Evolutionary conservation across 768 basidiomycete genomes (phyloP), one percentile per base, ranked within the genome.

Genomic region (Aureoboletus auriporus): DNA sequence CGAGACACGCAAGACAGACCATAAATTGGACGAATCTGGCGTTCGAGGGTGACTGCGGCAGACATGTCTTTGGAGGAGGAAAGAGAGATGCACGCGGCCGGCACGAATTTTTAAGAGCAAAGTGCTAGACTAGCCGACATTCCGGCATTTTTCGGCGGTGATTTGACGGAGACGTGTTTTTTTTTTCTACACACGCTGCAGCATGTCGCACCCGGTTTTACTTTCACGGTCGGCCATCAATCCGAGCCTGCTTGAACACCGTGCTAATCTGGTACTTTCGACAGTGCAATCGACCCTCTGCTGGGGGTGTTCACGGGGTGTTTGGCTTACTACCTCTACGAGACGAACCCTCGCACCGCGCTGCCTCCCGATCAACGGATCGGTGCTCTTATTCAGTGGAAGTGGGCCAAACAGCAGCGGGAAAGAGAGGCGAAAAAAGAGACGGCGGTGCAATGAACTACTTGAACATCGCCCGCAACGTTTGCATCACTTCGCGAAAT

Each of bases 21-120:
- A 63, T 92, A 92, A 65, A 92, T 84, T 53, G 86, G 88, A 53
- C 84, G 83, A 64, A 91, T 79, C 70, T 92, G 89, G 59, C 89
- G 84, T 57, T 92, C 89, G 47, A 85, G 69, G 42, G 85, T 82
- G 52, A 74, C 58, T 45, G 63, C 69, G 38, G 62, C 69, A 47
- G 83, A 78, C 75, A 82, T 83, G 31, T 51, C 20, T 23, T 23
- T 38, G 50, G 43, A 44, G 33, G 54, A 42, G 34, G 17, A 38
- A 30, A 37, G 6, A n/a, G 23, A 37, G 40, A 20, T 14, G 20
- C 20, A 23, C 20, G 20, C 20, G 20, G 20, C 20, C 20, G 20
- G 4, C 52, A 42, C 54, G 60, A 61, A 51, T 55, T 65, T 67
- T 67, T 61, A 58, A 47, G 34, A 34, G 48, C 51, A 45, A 54